Conservation (phyloP, 2,329 filamentous ascomycete species). For the Exophiala oligosperma region DNA sequence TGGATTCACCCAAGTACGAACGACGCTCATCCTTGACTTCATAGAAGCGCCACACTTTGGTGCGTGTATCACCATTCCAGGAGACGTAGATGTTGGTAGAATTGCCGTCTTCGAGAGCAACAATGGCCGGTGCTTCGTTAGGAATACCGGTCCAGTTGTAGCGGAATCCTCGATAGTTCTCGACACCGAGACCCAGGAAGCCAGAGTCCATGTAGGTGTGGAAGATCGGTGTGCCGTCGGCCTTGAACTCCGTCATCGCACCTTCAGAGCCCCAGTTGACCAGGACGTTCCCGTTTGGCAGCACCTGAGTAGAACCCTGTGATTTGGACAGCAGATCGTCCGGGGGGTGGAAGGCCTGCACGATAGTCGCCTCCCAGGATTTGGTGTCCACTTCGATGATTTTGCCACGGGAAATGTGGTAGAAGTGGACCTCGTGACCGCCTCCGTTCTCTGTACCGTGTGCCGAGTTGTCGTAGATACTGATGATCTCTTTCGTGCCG, state of each 20-base stretch:
- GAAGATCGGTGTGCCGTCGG: conserved; percentile 25
- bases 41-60: conserved; percentile 52
- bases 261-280: conserved; percentile 59
- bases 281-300: conserved; percentile 55
- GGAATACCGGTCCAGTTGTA: conserved; percentile 43
- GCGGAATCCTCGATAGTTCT: conserved; percentile 43
- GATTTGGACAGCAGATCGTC: conserved; percentile 52
- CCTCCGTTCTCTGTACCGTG: conserved; percentile 46
- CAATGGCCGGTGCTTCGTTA: conserved; percentile 38
- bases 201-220: conserved; percentile 42
- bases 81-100: conserved; percentile 52
- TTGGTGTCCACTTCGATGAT: conserved; percentile 48
- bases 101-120: conserved; percentile 35
- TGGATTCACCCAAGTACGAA: conserved; percentile 29
- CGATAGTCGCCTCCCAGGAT: conserved; percentile 44
- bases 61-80: conserved; percentile 56
- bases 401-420: conserved; percentile 47
- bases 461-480: conserved; percentile 56
- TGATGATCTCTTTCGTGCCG: conserved; percentile 50
- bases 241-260: conserved; percentile 45
- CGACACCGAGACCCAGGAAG: conserved; percentile 29
- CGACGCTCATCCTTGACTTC: conserved; percentile 20
- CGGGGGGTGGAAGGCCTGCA: conserved; percentile 50
- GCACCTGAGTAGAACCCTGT: conserved; percentile 55
- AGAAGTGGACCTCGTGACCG: conserved; percentile 36